Evolutionary conservation across 1,284 basidiomycete species (phyloP), one percentile per base, ranked within the genome.

Genomic region (Marasmius oreades): DNA sequence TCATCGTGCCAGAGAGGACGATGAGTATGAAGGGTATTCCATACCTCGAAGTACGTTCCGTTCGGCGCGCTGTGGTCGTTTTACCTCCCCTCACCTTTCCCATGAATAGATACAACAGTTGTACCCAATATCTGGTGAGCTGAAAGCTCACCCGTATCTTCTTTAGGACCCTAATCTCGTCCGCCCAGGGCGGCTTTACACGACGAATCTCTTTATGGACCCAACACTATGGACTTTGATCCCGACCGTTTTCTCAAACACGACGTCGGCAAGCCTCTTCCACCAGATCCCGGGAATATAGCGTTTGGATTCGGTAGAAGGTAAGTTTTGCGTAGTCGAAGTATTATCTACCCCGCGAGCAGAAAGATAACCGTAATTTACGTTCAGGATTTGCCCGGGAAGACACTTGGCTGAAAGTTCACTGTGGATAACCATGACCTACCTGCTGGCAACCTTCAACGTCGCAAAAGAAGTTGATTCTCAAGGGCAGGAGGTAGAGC

Each of bases 261-360:
- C 11, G 67, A 70, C 26, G 69, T 71, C 7, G 72, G 72, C n/a
- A 26, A 22, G 31, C n/a, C 28, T 7, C 24, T 51, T 24, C 28
- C 31, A 12, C 36, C 36, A 2, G n/a, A n/a, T 37, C 36, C 36
- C 12, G 5, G n/a, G 36, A n/a, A 37, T 11, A 12, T 37, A 7
- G 50, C 55, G 22, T 84, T 82, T 65, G 82, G 83, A 4, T 84
- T 82, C 61, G 82, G 82, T 18, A 69, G 83, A 62, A 75, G 82
- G 81, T 77, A 44, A 60, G 71, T 59, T 50, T 16, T 8, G 8
- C 16, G 34, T 36, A 37, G 12, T n/a, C 36, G n/a, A n/a, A n/a
- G n/a, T n/a, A n/a, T n/a, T n/a, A n/a, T n/a, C n/a, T n/a, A n/a
- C n/a, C n/a, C n/a, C n/a, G n/a, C n/a, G n/a, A n/a, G n/a, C n/a